These are phyloP conservation scores for Cryptococcus depauperatus DNA, from an alignment of 1,284 basidiomycete genomes.

Conservation along the genomic window DNA sequence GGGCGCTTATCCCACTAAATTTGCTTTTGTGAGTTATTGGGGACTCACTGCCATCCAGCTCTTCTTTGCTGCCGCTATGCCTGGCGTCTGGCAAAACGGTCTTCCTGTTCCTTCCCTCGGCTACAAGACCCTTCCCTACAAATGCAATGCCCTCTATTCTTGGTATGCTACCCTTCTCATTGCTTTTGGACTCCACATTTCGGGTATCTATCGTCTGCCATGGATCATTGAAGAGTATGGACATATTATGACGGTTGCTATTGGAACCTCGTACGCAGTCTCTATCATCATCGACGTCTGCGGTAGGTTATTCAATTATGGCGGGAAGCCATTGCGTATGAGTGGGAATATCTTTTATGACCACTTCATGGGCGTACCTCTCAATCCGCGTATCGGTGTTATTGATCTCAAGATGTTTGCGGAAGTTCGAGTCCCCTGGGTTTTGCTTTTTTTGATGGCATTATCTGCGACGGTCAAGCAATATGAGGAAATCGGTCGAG, in stretches of 20 bases:
- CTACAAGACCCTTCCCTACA: conserved; percentile 89
- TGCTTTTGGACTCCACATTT: conserved; percentile 68
- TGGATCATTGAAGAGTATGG: conserved; percentile 97
- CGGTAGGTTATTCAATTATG: conserved; percentile 54
- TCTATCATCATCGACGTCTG: conserved; percentile 72
- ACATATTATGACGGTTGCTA: conserved; percentile 89
- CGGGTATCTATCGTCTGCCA: conserved; percentile 78
- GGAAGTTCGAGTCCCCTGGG: conserved; percentile 96
- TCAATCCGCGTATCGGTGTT: conserved; percentile 89
- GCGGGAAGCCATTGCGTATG: conserved; percentile 81
- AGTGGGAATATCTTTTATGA: conserved; percentile 90
- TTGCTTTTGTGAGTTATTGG: conserved; percentile 81
- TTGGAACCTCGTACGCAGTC: conserved; percentile 80
- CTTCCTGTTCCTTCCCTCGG: conserved; percentile 84
- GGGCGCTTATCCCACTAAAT: conserved; percentile 84
- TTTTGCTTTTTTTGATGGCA: conserved; percentile 86
- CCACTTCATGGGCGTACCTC: conserved; percentile 88
- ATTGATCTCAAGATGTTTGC: conserved; percentile 99
- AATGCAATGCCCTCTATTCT: conserved; percentile 87
- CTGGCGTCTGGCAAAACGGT: conserved; percentile 74
- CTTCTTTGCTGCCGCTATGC: conserved; percentile 79
- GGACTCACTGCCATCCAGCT: conserved; percentile 86
- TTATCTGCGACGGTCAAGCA: conserved; percentile 93
- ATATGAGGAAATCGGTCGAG: conserved; percentile 83
- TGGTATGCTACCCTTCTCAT: conserved; percentile 80